Evolutionary conservation across 2,329 filamentous ascomycete genomes (phyloP).

Genomic region (Cladophialophora exuberans): DNA sequence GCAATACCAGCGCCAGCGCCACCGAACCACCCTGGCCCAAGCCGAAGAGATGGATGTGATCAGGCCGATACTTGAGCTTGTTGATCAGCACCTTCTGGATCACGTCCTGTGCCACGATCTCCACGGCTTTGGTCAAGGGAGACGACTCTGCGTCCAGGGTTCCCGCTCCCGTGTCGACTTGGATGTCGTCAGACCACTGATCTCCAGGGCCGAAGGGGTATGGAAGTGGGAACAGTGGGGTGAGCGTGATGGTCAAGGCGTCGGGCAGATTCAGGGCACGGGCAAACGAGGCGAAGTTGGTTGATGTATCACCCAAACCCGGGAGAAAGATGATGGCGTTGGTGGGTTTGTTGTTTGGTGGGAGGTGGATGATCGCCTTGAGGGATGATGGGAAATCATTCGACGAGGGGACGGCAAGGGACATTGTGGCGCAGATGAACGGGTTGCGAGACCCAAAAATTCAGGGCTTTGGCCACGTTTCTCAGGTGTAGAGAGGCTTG

Average conservation of each 20-base stretch:
- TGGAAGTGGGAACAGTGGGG: slow-evolving; percentile 70
- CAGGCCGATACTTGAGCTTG: slow-evolving; percentile 62
- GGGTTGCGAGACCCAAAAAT: no score
- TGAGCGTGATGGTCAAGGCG: slow-evolving; percentile 73
- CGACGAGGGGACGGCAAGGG: not conserved
- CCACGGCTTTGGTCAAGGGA: slow-evolving; percentile 58
- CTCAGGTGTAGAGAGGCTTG: no score
- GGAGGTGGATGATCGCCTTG: slow-evolving; percentile 44
- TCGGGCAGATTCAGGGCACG: slow-evolving; percentile 72
- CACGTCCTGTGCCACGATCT: slow-evolving; percentile 55
- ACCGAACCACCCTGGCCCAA: slow-evolving; percentile 70
- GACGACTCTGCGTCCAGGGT: slow-evolving; percentile 62
- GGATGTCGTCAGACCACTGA: slow-evolving; percentile 71
- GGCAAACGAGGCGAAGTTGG: slow-evolving; percentile 70
- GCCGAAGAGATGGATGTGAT: slow-evolving; percentile 67
- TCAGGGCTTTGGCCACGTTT: no score
- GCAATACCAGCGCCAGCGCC: slow-evolving; percentile 60
- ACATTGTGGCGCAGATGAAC: slow-evolving; percentile 27
- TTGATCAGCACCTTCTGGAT: slow-evolving; percentile 56
- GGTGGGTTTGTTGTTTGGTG: slow-evolving; percentile 45
- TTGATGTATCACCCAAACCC: slow-evolving; percentile 76
- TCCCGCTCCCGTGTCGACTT: slow-evolving; percentile 55
- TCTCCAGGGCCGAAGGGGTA: slow-evolving; percentile 62
- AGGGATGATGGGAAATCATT: slow-evolving; percentile 51
- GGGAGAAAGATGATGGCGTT: slow-evolving; percentile 77